Conservation (phyloP, 768 basidiomycete species). For the Myochromella boudieri region DNA sequence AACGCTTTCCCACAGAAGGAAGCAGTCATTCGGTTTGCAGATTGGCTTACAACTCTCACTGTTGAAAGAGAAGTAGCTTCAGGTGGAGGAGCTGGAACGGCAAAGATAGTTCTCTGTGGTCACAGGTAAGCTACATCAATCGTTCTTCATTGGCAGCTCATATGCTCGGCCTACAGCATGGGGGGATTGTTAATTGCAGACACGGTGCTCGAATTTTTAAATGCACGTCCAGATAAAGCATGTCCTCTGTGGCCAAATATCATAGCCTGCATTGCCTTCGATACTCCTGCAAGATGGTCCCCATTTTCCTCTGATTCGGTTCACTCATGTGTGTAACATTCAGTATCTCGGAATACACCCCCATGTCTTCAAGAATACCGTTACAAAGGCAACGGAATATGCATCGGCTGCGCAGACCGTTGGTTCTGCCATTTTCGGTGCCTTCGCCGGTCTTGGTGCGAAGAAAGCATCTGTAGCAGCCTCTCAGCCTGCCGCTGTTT, state of each 20-base stretch:
- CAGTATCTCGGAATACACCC: constrained; percentile 91
- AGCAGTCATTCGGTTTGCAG: constrained; percentile 83
- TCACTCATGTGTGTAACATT: constrained; percentile 1
- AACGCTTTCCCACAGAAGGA: constrained; percentile 49
- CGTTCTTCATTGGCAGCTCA: not conserved
- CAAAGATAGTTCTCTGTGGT: constrained; percentile 84
- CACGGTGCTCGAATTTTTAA: constrained; percentile 69
- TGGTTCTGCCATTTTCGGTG: constrained; percentile 60
- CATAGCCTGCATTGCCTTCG: constrained; percentile 81
- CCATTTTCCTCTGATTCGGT: not conserved
- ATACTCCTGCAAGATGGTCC: constrained; percentile 74
- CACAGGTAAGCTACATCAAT: constrained; percentile 59
- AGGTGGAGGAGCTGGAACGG: constrained; percentile 74
- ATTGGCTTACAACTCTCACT: constrained; percentile 89
- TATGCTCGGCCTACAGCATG: constrained; percentile 59
- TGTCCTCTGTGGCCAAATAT: constrained; percentile 88
- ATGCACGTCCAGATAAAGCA: constrained; percentile 58
- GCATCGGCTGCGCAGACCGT: constrained; percentile 64
- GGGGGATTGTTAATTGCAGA: constrained; percentile 90
- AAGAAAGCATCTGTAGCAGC: constrained; percentile 38
- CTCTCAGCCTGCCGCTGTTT: constrained; percentile 21
- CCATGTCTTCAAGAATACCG: constrained; percentile 78
- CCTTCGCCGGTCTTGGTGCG: constrained; percentile 50
- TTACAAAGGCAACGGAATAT: constrained; percentile 72
- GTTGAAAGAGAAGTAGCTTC: constrained; percentile 81